A percentile compares a stretch with the other conserved stretches of the same genome.
phyloP scores from a whole-genome alignment of 1,284 basidiomycete genomes.

The Rhodofomes roseus region DNA sequence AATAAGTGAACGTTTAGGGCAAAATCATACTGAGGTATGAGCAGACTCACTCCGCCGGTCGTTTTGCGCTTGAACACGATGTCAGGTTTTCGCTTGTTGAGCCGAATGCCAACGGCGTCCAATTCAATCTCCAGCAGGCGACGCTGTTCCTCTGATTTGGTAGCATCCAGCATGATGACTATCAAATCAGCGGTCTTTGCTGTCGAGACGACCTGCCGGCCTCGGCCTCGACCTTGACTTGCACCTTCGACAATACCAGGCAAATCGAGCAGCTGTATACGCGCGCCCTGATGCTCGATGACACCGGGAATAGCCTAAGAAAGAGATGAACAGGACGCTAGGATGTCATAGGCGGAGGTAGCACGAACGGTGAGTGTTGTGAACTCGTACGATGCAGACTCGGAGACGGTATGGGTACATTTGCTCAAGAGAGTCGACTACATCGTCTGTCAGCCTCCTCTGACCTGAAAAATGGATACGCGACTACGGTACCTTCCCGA shows the following conservation, averaged over 20 bases:
- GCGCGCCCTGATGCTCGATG: slow-evolving; percentile 88
- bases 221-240: slow-evolving; percentile 89
- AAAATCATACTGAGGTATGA: neutral
- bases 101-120: slow-evolving; percentile 93
- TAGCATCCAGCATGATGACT: slow-evolving; percentile 93
- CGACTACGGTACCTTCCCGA: slow-evolving; percentile 66
- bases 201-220: slow-evolving; percentile 92
- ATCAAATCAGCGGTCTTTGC: slow-evolving; percentile 97
- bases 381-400: slow-evolving; percentile 93
- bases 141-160: slow-evolving; percentile 93
- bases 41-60: slow-evolving; percentile 78
- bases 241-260: slow-evolving; percentile 99
- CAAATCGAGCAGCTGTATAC: slow-evolving; percentile 92
- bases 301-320: slow-evolving; percentile 88
- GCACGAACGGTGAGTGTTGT: slow-evolving; percentile 80
- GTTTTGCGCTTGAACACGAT: slow-evolving; percentile 83
- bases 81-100: slow-evolving; percentile 90
- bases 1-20: neutral
- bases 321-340: neutral
- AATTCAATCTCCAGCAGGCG: slow-evolving; percentile 87
- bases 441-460: neutral
- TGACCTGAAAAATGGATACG: neutral
- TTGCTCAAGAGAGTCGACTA: slow-evolving; percentile 91
- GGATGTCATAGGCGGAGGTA: neutral
- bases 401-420: slow-evolving; percentile 87